phyloP scores from a whole-genome alignment of 805 yeast genomes.

The Hanseniaspora taiwanica region DNA sequence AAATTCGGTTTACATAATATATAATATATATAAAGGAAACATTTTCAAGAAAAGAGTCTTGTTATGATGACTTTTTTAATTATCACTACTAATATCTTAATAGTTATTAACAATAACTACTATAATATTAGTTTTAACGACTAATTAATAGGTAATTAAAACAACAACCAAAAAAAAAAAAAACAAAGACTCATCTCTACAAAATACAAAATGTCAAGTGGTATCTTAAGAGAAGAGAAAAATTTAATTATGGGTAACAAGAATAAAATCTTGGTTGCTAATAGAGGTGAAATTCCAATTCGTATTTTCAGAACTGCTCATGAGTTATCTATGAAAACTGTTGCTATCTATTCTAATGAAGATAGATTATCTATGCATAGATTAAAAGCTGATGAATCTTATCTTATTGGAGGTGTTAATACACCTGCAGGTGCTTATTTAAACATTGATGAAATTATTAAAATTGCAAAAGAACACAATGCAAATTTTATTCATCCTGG shows the following conservation, averaged over 20 bases:
- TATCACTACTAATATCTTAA: no score
- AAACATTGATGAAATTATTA: constrained; percentile 88
- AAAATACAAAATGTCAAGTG: not conserved
- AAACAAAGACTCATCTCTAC: constrained; percentile 1
- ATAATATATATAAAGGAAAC: no score
- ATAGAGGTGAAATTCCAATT: constrained; percentile 77
- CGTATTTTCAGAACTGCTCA: constrained; percentile 95
- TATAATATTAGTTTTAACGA: no score
- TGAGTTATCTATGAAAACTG: constrained; percentile 92
- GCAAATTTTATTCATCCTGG: constrained; percentile 91
- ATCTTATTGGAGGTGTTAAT: constrained; percentile 58
- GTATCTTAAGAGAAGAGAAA: constrained; percentile 13
- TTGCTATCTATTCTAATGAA: constrained; percentile 93
- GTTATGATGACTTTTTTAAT: no score
- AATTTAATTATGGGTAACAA: constrained; percentile 29
- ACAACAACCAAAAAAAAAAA: not conserved
- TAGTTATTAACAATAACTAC: no score
- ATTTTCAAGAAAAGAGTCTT: no score
- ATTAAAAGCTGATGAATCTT: constrained; percentile 87
- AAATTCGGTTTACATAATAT: no score
- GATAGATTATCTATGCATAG: constrained; percentile 92
- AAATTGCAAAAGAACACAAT: constrained; percentile 62
- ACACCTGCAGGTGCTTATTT: constrained; percentile 94
- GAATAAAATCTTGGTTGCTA: constrained; percentile 61
- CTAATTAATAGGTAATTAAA: not conserved